Evolutionary conservation across 129 eudicot genomes (phyloP), one percentile per base, ranked within the genome.

Genomic region (Calendula officinalis): DNA sequence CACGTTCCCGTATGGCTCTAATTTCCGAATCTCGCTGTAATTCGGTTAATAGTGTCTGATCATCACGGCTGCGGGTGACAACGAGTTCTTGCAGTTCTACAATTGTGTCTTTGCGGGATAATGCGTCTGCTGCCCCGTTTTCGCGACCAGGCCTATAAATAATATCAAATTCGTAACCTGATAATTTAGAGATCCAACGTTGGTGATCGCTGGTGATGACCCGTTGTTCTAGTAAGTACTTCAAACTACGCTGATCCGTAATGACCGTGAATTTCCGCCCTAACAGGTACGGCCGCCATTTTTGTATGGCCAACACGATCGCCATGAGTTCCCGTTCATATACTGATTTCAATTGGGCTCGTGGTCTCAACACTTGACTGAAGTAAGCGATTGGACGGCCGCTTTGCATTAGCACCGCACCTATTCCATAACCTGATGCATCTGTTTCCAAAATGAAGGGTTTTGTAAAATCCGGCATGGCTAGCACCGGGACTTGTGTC

Each of bases 101-200:
- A 0, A 1, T 9, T 8, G 6, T 3, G 1, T 7, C 33, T 8
- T 11, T 7, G 0, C 35, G 0, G 1, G 75, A 75, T 9, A 69
- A 10, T 0, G 76, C 71, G 32, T 76, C 71, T 0, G 55, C 71
- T 3, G 8, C 81, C 2, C 1, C 0, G 15, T 76, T 76, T 0
- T 35, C 27, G 0, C 1, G 9, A 8, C 81, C 71, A 5, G 37
- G 32, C 7, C 57, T 63, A 13, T 76, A 76, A 0, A 6, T 38
- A 3, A 69, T 54, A 12, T 11, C 6, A n/a, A n/a, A 75, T n/a
- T 61, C 58, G 36, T 27, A 75, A 10, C 70, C 70, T 30, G 68
- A 0, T 1, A 76, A 8, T 12, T 75, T 75, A 0, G 11, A 2
- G 0, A 68, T 0, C 65, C 66, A 60, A 3, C 6, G 22, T 7